Percentiles rank a stretch among this genome's conserved stretches.
Evolutionary conservation across 306 rosid genomes (phyloP).

Genomic region (Prunus mume): DNA sequence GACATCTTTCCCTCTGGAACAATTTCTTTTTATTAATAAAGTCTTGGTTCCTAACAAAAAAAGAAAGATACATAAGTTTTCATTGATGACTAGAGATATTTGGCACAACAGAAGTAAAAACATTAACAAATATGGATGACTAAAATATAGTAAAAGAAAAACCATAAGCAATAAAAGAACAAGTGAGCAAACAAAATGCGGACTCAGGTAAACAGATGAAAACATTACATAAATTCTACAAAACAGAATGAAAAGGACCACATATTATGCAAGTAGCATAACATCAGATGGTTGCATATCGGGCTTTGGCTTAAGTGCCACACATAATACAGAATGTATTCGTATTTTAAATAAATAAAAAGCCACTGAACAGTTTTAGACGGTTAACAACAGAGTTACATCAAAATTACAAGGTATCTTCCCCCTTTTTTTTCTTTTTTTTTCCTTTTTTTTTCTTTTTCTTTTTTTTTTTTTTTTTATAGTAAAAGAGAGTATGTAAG

Average conservation of each 20-base stretch:
- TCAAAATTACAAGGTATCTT: background rate
- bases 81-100: background rate
- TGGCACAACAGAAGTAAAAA: background rate
- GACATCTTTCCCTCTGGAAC: background rate
- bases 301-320: background rate
- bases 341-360: background rate
- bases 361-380: background rate
- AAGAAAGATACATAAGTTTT: background rate
- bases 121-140: background rate
- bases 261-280: background rate
- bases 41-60: background rate
- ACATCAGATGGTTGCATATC: background rate
- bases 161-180: background rate
- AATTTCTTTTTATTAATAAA: background rate
- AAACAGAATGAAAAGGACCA: background rate
- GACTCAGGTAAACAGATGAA: background rate
- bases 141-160: background rate
- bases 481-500: constrained; percentile 10
- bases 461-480: too few relatives aligned
- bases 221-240: background rate
- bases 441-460: too few relatives aligned
- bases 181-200: background rate
- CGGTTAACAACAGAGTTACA: background rate
- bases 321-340: background rate
- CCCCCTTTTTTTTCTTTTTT: too few relatives aligned